Conservation (phyloP, 768 basidiomycete genomes). For the Asterophora parasitica region DNA sequence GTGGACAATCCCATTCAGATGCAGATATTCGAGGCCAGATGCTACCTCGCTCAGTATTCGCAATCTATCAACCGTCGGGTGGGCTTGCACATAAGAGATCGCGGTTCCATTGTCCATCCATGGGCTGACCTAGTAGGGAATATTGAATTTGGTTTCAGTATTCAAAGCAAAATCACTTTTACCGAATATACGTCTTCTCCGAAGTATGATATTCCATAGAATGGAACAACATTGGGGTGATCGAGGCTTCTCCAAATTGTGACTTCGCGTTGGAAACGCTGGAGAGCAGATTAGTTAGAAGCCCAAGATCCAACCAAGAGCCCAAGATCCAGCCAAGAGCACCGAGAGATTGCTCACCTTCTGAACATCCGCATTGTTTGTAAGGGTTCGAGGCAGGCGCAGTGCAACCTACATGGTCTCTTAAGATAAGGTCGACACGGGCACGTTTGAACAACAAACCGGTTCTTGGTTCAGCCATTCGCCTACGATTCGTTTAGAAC, state of each 20-base stretch:
- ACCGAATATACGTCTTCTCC: slow-evolving; percentile 31
- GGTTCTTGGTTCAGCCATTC: slow-evolving; percentile 38
- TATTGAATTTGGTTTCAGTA: background rate
- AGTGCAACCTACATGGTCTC: slow-evolving; percentile 32
- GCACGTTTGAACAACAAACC: slow-evolving; percentile 13
- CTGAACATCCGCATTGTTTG: slow-evolving; percentile 29
- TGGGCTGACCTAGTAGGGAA: slow-evolving; percentile 35
- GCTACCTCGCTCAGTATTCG: slow-evolving; percentile 35
- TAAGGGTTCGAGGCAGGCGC: slow-evolving; percentile 30
- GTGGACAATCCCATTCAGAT: slow-evolving; percentile 32
- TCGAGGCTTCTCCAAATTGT: slow-evolving; percentile 37
- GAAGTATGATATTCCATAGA: slow-evolving; percentile 35
- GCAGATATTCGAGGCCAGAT: slow-evolving; percentile 38
- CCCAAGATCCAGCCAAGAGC: background rate
- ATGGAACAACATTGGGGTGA: slow-evolving; percentile 34
- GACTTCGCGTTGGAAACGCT: slow-evolving; percentile 41
- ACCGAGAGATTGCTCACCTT: slow-evolving; percentile 20
- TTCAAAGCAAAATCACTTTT: slow-evolving; percentile 9
- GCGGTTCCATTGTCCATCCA: slow-evolving; percentile 42
- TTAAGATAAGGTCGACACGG: background rate
- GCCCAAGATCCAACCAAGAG: too few species aligned
- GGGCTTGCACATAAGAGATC: slow-evolving; percentile 27
- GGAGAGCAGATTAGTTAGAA: background rate
- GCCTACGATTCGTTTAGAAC: slow-evolving; percentile 21
- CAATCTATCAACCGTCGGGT: slow-evolving; percentile 29